phyloP scores from a whole-genome alignment of 2,329 filamentous ascomycete species.

The Fusarium siculi region DNA sequence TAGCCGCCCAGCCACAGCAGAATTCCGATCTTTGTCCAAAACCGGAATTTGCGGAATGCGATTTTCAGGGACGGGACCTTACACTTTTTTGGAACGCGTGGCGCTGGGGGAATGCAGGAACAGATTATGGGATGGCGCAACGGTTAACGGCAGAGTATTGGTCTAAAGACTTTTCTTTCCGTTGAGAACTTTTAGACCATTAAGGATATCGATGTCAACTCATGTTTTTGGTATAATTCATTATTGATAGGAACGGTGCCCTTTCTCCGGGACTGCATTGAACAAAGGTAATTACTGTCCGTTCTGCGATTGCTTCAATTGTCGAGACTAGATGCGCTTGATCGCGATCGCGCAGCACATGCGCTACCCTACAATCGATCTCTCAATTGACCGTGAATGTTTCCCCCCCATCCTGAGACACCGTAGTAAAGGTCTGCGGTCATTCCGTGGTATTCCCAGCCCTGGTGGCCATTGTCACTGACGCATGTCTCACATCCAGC shows the following conservation, averaged over 20 bases:
- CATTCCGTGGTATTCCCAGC: conserved; percentile 1
- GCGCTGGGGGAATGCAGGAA: background rate
- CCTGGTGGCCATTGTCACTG: conserved; percentile 4
- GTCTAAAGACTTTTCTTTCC: too few relatives aligned
- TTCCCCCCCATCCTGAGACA: rapidly evolving
- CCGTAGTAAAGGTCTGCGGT: background rate
- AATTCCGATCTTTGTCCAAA: conserved; percentile 2
- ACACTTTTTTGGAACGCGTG: conserved; percentile 1
- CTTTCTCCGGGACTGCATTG: too few relatives aligned
- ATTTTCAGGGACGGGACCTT: conserved; percentile 2
- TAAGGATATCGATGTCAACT: rapidly evolving
- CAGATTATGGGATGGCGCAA: background rate
- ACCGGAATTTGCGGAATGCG: conserved; percentile 14
- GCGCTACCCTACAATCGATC: background rate
- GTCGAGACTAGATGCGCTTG: background rate
- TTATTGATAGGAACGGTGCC: too few relatives aligned
- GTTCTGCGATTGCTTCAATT: background rate
- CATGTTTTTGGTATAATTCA: background rate
- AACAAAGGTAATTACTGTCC: too few relatives aligned
- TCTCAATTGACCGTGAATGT: too few relatives aligned
- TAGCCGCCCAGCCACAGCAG: conserved; percentile 2
- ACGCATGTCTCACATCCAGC: conserved; percentile 27
- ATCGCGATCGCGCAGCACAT: background rate
- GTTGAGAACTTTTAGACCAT: rapidly evolving
- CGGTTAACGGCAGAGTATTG: background rate